Evolutionary conservation across 2,329 filamentous ascomycete species (phyloP), one percentile per base, ranked within the genome.

Genomic region (Curvularia sp.): DNA sequence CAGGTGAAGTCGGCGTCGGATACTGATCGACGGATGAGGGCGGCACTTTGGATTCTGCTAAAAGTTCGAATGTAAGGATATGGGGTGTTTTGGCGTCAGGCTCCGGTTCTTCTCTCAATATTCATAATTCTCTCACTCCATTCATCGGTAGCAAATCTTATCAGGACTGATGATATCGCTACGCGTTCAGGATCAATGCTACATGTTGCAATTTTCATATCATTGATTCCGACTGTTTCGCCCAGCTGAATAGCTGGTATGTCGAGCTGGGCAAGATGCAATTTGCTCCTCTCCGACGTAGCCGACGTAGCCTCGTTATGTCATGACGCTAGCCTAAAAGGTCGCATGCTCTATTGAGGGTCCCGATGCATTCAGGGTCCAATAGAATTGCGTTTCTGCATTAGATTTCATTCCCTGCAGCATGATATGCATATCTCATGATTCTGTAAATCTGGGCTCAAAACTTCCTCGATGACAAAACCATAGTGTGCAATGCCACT

Each of bases 1-100:
- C 75, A 0, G 75, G 76, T 4, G 75, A 78, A 50, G 76, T 77
- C 5, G 75, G 74, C 18, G 72, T 71, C 20, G 73, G 70, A 4
- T 74, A 71, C 56, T 41, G 49, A 30, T 5, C 4, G 6, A 8
- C 13, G 42, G 6, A 35, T 4, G 13, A 13, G 7, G 24, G 15
- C 10, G 42, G 24, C 4, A 0, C 9, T 28, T 44, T 22, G 15
- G 24, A n/a, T 44, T 1, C 4, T 24, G 3, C 6, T n/a, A 28
- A 44, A 44, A 44, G 22, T 28, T 28, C 15, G 6, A n/a, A 13
- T 28, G 24, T 18, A 26, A 3, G 22, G 15, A 26, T n/a, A 28
- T 44, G 15, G 22, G 12, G 12, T 26, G 12, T 44, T 43, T n/a
- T 28, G 42, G 42, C 42, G 42, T 26, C 7, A n/a, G 22, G 24